phyloP scores from a whole-genome alignment of 148 eudicot genomes.

The Chenopodium album region DNA sequence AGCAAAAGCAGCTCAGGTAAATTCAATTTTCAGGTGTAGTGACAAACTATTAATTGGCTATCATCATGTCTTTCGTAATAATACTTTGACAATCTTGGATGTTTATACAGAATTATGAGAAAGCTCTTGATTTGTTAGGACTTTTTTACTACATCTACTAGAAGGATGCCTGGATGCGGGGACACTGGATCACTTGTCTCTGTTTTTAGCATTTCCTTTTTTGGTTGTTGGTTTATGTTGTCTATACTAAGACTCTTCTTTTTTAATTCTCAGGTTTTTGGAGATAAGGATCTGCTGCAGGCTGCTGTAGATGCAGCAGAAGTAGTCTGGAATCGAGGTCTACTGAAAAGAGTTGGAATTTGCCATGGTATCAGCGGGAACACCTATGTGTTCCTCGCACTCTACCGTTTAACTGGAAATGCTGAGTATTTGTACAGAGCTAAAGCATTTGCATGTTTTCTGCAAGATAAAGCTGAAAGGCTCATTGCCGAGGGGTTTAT shows the following conservation, averaged over 20 bases:
- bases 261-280: constrained; percentile 48
- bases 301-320: constrained; percentile 76
- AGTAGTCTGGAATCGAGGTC: constrained; percentile 81
- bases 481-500: constrained; percentile 65
- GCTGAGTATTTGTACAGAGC: constrained; percentile 60
- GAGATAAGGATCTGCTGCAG: constrained; percentile 51
- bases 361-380: constrained; percentile 90
- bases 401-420: constrained; percentile 62
- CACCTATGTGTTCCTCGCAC: constrained; percentile 66
- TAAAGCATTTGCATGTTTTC: constrained; percentile 81
- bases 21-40: background rate
- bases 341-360: constrained; percentile 77
- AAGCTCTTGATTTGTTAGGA: no score
- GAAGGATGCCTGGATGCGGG: background rate
- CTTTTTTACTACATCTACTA: no score
- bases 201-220: background rate
- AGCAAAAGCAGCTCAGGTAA: constrained; percentile 88
- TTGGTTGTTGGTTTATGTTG: background rate
- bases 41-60: background rate
- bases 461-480: constrained; percentile 48
- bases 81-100: background rate
- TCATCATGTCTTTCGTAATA: background rate
- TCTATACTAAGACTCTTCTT: background rate
- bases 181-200: background rate
- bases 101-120: no score